Evolutionary conservation across 805 yeast species (phyloP).

Genomic region (Starmerella powellii): DNA sequence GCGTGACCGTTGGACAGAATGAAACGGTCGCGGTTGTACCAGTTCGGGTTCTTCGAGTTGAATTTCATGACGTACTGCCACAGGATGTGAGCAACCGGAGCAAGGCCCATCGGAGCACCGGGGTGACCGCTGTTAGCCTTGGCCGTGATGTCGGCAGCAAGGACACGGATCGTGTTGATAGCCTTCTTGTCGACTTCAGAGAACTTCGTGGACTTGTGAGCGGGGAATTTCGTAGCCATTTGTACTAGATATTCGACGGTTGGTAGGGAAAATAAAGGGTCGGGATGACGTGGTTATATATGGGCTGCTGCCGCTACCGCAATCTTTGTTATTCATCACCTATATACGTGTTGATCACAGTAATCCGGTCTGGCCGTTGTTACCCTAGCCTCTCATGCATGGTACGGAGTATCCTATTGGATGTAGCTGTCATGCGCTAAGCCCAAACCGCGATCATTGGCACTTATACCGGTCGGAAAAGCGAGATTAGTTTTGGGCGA

Average conservation of each 20-base stretch:
- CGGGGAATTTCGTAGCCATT: conserved; percentile 25
- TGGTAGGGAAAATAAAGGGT: not conserved
- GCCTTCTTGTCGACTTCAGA: conserved; percentile 61
- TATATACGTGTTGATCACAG: too few relatives aligned
- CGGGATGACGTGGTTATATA: not conserved
- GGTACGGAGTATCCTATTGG: too few relatives aligned
- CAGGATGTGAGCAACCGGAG: conserved; percentile 85
- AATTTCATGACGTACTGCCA: conserved; percentile 64
- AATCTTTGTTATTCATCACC: too few relatives aligned
- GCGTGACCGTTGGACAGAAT: conserved; percentile 95
- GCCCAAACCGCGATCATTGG: not conserved
- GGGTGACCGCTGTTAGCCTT: conserved; percentile 96
- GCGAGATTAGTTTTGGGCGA: not conserved
- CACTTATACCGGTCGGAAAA: not conserved
- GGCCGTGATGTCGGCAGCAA: conserved; percentile 77
- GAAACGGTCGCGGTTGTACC: conserved; percentile 93
- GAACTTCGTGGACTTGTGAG: too few relatives aligned
- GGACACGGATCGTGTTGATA: conserved; percentile 74
- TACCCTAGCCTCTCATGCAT: not conserved
- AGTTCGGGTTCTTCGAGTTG: conserved; percentile 82
- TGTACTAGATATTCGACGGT: too few relatives aligned
- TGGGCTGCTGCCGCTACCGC: not conserved
- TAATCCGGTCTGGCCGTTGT: conserved; percentile 4
- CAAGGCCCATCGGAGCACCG: conserved; percentile 97
- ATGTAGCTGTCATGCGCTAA: too few relatives aligned